Percentiles rank a stretch among this genome's conserved stretches.
phyloP scores from a whole-genome alignment of 345 rosid species.

The Litchi chinensis region DNA sequence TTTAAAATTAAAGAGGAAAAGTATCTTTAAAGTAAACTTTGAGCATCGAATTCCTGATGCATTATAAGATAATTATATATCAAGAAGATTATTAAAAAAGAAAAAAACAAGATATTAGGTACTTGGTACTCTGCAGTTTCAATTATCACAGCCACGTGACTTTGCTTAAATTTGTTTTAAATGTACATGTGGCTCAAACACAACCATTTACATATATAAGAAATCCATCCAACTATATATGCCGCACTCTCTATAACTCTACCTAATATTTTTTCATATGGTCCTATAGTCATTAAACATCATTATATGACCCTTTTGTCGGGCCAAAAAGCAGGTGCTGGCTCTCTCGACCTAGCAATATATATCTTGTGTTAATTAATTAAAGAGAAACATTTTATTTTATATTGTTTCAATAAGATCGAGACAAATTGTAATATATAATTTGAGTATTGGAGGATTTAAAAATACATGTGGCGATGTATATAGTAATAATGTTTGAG shows the following conservation, averaged over 20 bases:
- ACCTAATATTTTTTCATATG: too few relatives aligned
- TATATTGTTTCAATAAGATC: too few relatives aligned
- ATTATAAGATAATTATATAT: not conserved
- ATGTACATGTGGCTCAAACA: conserved; percentile 12
- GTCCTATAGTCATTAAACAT: conserved; percentile 2
- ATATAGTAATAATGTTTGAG: too few relatives aligned
- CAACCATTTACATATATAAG: not conserved
- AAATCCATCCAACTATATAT: not conserved
- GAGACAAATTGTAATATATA: too few relatives aligned
- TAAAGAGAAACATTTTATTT: too few relatives aligned
- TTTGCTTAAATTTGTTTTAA: not conserved
- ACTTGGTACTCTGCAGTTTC: not conserved
- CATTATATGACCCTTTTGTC: conserved; percentile 7
- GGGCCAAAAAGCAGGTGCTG: not conserved
- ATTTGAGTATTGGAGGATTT: too few relatives aligned
- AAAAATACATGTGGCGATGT: too few relatives aligned
- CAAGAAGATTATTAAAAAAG: not conserved
- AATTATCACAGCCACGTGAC: conserved; percentile 23
- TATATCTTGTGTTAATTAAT: too few relatives aligned
- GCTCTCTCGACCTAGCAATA: too few relatives aligned
- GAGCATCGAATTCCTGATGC: conserved; percentile 30
- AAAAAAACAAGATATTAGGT: conserved; percentile 1
- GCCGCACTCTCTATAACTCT: not conserved
- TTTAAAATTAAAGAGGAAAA: not conserved
- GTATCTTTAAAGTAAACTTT: conserved; percentile 23